Percentiles rank a stretch among this genome's conserved stretches.
These are phyloP conservation scores for Capsicum chinense DNA, from an alignment of 257 asterid genomes.

Conservation along the genomic window DNA sequence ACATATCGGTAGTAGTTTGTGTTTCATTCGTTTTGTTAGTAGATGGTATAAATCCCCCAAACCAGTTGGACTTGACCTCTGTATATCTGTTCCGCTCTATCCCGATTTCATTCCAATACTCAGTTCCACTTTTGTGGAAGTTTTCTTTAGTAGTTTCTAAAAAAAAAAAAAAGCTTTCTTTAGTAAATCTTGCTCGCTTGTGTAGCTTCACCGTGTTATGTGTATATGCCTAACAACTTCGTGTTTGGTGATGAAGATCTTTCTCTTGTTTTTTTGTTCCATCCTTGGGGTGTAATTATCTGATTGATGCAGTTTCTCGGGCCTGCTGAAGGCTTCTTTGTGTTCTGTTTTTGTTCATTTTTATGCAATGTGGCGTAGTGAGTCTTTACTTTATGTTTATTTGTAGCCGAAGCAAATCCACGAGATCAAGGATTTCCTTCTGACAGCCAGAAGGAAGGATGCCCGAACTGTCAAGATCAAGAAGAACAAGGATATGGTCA, in stretches of 20 bases:
- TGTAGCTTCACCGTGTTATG: not conserved
- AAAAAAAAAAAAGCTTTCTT: not conserved
- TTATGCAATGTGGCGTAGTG: not conserved
- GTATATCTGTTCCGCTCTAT: not conserved
- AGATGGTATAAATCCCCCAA: not conserved
- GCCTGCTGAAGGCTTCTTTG: not conserved
- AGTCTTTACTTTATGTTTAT: not conserved
- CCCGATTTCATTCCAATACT: not conserved
- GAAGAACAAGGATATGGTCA: conserved; percentile 47
- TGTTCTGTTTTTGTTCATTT: not conserved
- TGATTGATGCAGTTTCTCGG: not conserved
- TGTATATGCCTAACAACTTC: not conserved
- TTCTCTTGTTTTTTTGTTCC: not conserved
- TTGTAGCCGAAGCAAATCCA: conserved; percentile 43
- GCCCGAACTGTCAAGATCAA: conserved; percentile 43
- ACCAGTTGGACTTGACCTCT: not conserved
- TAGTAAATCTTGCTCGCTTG: not conserved
- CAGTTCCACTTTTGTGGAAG: not conserved
- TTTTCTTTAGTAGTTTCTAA: not conserved
- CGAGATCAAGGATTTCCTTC: conserved; percentile 47
- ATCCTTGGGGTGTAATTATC: not conserved
- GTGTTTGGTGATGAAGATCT: not conserved
- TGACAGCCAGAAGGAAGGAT: conserved; percentile 47
- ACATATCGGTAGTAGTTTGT: not conserved
- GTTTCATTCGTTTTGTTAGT: not conserved